Base-by-base conservation (phyloP, 331 rosid species). In the Dryas integrifolia region DNA sequence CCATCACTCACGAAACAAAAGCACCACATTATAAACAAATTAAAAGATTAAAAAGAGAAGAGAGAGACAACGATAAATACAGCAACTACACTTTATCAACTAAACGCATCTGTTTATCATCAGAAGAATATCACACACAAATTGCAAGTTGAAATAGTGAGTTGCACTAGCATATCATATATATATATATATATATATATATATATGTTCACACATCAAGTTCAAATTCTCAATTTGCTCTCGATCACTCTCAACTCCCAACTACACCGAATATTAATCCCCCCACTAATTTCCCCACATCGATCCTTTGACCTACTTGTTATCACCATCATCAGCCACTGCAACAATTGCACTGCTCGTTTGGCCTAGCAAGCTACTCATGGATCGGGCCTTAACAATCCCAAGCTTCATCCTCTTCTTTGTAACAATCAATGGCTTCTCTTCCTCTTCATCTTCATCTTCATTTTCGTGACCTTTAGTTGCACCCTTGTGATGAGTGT, bases 361-460 rank as follows among this genome's bases (percentile, higher is more conserved):
- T 80, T 89, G 96, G 45, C 96, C 96, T 24, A 93, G 80, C 80
- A 93, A 88, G 88, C 98, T 93, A 65, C 96, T 93, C 15, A 93
- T 89, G 39, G 97, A 93, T 18, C 98, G 82, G 0, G 98, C 98
- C 81, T 93, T 93, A 61, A 93, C 98, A 80, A 82, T 74, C 66
- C 98, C 97, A n/a, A 91, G 90, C 80, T 87, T 89, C 88, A 81
- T 82, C 77, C 79, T 91, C 81, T 84, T 93, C 89, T 72, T 85
- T 18, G 45, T 65, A 24, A 48, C 58, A 16, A 44, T 13, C 65
- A 72, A 35, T 5, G 85, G 75, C 74, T 76, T 77, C 80, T 74
- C 78, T 44, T 61, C 71, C 52, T 74, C 76, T 0, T 57, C 79
- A 16, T 30, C 35, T 30, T 24, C 61, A 1, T 63, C 51, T 3